Evolutionary conservation across 768 basidiomycete genomes (phyloP), one percentile per base, ranked within the genome.

Genomic region (Cystofilobasidium macerans): DNA sequence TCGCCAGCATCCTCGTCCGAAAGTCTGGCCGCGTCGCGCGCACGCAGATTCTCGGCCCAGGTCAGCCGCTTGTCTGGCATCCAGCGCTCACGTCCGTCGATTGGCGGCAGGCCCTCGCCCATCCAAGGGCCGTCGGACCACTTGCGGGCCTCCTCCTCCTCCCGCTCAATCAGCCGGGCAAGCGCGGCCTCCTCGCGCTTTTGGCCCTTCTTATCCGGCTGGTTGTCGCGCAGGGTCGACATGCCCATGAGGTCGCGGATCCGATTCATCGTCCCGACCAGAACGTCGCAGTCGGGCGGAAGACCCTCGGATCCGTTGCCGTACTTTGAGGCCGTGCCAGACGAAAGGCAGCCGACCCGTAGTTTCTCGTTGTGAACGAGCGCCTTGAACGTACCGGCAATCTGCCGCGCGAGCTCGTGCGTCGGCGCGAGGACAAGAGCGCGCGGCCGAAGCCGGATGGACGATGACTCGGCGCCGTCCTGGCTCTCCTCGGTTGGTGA

Each of bases 361-460:
- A 93, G 79, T 74, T 89, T 89, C 71, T 84, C 79, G 20, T 82
- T 76, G 75, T 92, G 89, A 30, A 86, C 76, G 1, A 94, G 79
- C 3, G 80, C 76, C 71, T 93, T 93, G 2, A 89, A 85, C 65
- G 85, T 86, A 0, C 76, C 74, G 0, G 89, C 81, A 0, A 92
- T 79, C 73, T 93, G 91, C 3, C 91, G 82, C 3, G 87, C 80
- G 20, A 95, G 82, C 73, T 94, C 91, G 73, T 94, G 91, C 0
- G 91, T 93, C 0, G 90, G 90, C 1, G 88, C 86, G 20, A 94
- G 81, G 54, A 95, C 78, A 54, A 95, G 77, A 0, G 85, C 88
- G 1, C 89, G 84, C 0, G 91, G 91, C 68, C 82, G 83, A 22
- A 84, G 73, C 5, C 54, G 53, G 40, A 53, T 12, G 3, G 54